Evolutionary conservation across 768 basidiomycete species (phyloP), one percentile per base, ranked within the genome.

Genomic region (Lactarius evosmus): DNA sequence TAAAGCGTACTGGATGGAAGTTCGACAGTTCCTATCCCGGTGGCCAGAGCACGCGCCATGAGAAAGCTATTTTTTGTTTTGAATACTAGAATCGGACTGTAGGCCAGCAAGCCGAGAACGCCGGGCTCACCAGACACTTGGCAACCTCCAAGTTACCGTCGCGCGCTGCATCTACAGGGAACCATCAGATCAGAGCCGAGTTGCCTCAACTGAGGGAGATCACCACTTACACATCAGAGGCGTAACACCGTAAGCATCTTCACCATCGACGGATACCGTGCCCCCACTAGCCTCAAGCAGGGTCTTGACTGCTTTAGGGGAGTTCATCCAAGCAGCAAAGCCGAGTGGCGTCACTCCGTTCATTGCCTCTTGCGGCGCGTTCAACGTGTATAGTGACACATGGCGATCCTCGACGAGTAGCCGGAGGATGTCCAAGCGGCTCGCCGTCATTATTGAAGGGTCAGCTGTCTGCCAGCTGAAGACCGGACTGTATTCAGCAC

Each of bases 311-410:
- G 78, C 80, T 17, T 81, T 74, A 12, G 82, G 81, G 73, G 82
- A 76, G 69, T 90, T 85, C 22, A 91, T 79, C 88, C 89, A 92
- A 1, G 89, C 85, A 7, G 89, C 88, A 79, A 90, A 84, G 4
- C 88, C 86, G 17, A 93, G 80, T 12, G 89, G 89, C 1, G 88
- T 87, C 8, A 89, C 88, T 36, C 89, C 88, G 58, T 83, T 84
- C 78, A 87, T 84, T 2, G 83, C 82, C 64, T 78, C 76, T 58
- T 87, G 86, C 0, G 89, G 86, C n/a, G 86, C 84, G 72, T 93
- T 92, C 46, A 93, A 76, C 19, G 87, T 85, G 71, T 82, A 81
- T 16, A 93, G 77, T 11, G 88, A 85, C 14, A 87, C 80, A 53
- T 85, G 78, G 2, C 82, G 80, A 61, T 85, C 85, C 9, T 72